Evolutionary conservation across 2,329 filamentous ascomycete species (phyloP).

Genomic region (Metarhizium brunneum): DNA sequence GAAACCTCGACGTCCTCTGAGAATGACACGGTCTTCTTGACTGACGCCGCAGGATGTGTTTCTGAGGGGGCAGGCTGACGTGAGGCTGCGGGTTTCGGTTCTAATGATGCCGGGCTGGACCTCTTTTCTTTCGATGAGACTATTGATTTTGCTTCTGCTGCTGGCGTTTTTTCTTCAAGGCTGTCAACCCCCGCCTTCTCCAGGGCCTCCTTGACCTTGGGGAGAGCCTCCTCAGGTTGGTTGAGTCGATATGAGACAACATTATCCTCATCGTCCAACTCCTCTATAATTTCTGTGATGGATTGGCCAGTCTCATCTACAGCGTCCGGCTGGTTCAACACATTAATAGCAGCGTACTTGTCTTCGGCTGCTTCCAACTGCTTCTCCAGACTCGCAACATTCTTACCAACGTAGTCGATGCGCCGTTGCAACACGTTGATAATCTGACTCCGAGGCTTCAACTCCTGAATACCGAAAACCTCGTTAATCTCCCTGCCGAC

Average conservation of each 20-base stretch:
- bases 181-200: conserved; percentile 65
- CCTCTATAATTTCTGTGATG: conserved; percentile 84
- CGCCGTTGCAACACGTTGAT: conserved; percentile 57
- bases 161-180: conserved; percentile 13
- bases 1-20: conserved; percentile 40
- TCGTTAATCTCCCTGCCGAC: conserved; percentile 46
- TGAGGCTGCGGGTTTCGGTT: neutral
- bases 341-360: conserved; percentile 55
- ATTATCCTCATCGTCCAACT: conserved; percentile 85
- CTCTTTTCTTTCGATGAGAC: neutral
- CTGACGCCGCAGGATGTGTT: neutral
- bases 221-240: conserved; percentile 57
- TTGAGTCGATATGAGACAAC: conserved; percentile 60
- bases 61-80: neutral
- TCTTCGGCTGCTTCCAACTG: conserved; percentile 61
- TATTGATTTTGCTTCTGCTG: neutral
- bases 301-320: conserved; percentile 63
- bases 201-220: conserved; percentile 61
- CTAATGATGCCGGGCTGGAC: neutral
- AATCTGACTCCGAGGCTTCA: conserved; percentile 33
- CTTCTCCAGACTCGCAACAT: conserved; percentile 65
- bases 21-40: conserved; percentile 55
- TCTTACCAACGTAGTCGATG: conserved; percentile 83
- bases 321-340: conserved; percentile 50
- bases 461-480: conserved; percentile 25